Percentiles rank a stretch among this genome's conserved stretches.
Evolutionary conservation across 179 eudicot species (phyloP).

Genomic region (Spergularia azorica): DNA sequence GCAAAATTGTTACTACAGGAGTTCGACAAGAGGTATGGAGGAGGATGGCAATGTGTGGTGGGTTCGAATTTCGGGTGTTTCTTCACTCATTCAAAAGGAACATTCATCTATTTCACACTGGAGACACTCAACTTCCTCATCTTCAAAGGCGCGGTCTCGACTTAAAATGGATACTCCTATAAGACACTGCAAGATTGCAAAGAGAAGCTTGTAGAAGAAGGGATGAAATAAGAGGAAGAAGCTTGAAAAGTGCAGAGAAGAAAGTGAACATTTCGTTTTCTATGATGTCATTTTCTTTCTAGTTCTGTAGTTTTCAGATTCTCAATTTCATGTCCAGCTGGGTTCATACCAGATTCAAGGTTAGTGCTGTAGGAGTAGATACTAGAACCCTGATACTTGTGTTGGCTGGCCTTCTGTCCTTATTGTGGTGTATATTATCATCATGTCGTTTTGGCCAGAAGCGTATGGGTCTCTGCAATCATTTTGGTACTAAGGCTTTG

Average conservation of each 20-base stretch:
- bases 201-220: neutral
- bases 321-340: constrained; percentile 17
- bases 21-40: constrained; percentile 79
- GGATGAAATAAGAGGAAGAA: neutral
- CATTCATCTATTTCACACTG: constrained; percentile 86
- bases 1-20: constrained; percentile 43
- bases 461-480: constrained; percentile 7
- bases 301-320: neutral
- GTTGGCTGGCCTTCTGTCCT: neutral
- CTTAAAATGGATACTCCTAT: constrained; percentile 10
- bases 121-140: constrained; percentile 94
- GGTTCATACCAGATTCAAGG: constrained; percentile 22
- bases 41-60: constrained; percentile 99
- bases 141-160: constrained; percentile 78
- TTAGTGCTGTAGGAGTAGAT: neutral
- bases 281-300: constrained; percentile 16
- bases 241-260: neutral
- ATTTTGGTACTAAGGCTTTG: no score
- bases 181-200: neutral
- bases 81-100: constrained; percentile 86
- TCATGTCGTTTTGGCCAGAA: neutral
- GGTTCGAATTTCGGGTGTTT: constrained; percentile 95
- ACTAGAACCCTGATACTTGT: neutral
- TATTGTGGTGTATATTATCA: neutral
- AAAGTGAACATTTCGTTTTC: neutral